phyloP scores from a whole-genome alignment of 202 grass and related monocot species.

The Thinopyrum obtusiflorum region DNA sequence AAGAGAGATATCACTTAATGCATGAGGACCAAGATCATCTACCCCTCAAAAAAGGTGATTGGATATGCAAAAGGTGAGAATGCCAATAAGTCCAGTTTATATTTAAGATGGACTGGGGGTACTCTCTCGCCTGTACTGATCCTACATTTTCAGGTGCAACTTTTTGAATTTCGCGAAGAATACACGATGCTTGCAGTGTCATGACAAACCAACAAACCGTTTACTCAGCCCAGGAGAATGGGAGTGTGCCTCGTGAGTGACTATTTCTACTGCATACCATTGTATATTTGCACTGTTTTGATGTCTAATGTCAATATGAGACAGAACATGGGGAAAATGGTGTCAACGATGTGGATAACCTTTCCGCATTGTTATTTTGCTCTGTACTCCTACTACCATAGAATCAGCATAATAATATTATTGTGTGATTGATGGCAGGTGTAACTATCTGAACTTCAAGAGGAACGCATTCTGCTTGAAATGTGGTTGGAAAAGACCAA shows the following conservation, averaged over 20 bases:
- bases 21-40: constrained; percentile 76
- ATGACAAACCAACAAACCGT: constrained; percentile 75
- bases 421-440: constrained; percentile 49
- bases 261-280: constrained; percentile 5
- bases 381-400: constrained; percentile 21
- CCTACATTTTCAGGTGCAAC: constrained; percentile 68
- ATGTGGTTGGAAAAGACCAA: constrained; percentile 90
- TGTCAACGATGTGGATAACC: background rate
- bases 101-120: background rate
- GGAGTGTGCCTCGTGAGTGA: constrained; percentile 81
- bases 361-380: background rate
- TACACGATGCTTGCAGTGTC: constrained; percentile 83
- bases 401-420: constrained; percentile 25
- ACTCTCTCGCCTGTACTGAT: constrained; percentile 4
- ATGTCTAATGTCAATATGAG: background rate
- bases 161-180: constrained; percentile 99
- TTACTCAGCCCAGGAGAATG: constrained; percentile 86
- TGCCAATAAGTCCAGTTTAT: background rate
- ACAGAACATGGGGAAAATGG: background rate
- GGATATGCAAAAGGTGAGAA: constrained; percentile 84
- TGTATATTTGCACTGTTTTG: constrained; percentile 17
- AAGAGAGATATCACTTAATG: constrained; percentile 69
- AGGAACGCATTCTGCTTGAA: constrained; percentile 75
- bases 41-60: constrained; percentile 96
- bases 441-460: constrained; percentile 91